These are phyloP conservation scores for Cymodocea nodosa DNA, from an alignment of 116 monocot species.

Conservation along the genomic window DNA sequence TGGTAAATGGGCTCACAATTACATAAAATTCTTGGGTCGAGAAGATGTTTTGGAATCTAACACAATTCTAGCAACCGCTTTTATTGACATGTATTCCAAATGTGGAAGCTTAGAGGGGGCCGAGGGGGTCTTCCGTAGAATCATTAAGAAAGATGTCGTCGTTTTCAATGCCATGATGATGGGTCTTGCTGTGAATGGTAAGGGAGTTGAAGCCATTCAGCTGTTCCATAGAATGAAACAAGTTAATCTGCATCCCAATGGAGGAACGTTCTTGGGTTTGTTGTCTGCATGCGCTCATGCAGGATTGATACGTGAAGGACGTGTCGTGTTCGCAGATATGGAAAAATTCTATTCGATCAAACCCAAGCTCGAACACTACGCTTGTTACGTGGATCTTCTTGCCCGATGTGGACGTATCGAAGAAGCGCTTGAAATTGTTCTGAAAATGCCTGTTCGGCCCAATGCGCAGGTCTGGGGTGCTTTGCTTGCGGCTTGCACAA, in stretches of 20 bases:
- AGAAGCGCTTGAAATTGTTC: slow-evolving; percentile 18
- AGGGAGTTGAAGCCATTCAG: slow-evolving; percentile 11
- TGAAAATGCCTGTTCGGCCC: slow-evolving; percentile 6
- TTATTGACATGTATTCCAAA: slow-evolving; percentile 36
- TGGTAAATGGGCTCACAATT: slow-evolving; percentile 20
- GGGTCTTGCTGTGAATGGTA: slow-evolving; percentile 25
- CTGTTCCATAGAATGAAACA: slow-evolving; percentile 17
- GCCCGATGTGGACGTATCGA: slow-evolving; percentile 14
- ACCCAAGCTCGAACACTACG: slow-evolving; percentile 22
- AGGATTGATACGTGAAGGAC: slow-evolving; percentile 18
- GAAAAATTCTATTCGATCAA: not conserved
- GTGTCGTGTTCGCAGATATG: slow-evolving; percentile 13
- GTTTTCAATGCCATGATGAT: slow-evolving; percentile 31
- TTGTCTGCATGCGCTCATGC: slow-evolving; percentile 23
- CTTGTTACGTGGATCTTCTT: slow-evolving; percentile 27
- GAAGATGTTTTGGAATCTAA: slow-evolving; percentile 9
- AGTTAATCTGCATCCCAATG: slow-evolving; percentile 11
- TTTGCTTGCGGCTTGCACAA: slow-evolving; percentile 18
- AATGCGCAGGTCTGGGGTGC: slow-evolving; percentile 28
- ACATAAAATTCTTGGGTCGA: slow-evolving; percentile 5
- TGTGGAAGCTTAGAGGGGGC: slow-evolving; percentile 21
- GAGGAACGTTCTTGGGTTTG: slow-evolving; percentile 20
- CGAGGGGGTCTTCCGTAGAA: slow-evolving; percentile 7
- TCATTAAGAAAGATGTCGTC: slow-evolving; percentile 14
- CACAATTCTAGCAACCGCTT: slow-evolving; percentile 24